Base-by-base conservation (phyloP, 2,329 filamentous ascomycete species). In the Penicillium sp. region DNA sequence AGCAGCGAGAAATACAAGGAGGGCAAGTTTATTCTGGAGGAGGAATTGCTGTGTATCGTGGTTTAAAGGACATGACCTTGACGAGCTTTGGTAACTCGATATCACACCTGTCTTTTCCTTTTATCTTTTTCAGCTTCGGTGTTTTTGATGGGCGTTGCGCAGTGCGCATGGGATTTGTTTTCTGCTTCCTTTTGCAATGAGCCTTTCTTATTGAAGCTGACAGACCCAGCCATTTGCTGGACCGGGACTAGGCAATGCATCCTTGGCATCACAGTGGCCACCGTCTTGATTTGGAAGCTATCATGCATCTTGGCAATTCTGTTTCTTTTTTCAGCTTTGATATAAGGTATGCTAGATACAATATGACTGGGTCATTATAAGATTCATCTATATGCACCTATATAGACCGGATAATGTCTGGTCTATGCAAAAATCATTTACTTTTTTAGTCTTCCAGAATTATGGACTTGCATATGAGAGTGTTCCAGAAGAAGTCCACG, bases 1-100 rank as follows among this genome's bases (percentile, higher is more conserved):
- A 71, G 76, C 27, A 84, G 79, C 55, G 91, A 98, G 78, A 95
- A 95, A 73, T 98, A 98, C 74, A 98, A 98, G 76, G 93, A 98
- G 77, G 90, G 89, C 46, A 98, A 97, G 74, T 97, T 87, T 68
- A 98, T 98, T 50, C 77, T 98, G 47, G 91, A 97, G 75, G 87
- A 87, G 26, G 90, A 95, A 74, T 72, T 96, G 54, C 77, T 97
- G 31, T 91, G 87, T 69, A 84, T 82, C 57, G 89, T 96, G 50
- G 80, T 75, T 60, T 83, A 68, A 57, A 52, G 18, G 35, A 6
- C 9, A 23, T 24, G 13, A 11, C n/a, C 34, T 37, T 14, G 20
- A n/a, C 10, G 10, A 24, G 18, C 35, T 6, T 23, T 14, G 3
- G 8, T 13, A 24, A 2, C 18, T 24, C 35, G 35, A 37, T 14